A percentile compares a stretch with the other conserved stretches of the same genome.
phyloP scores from a whole-genome alignment of 805 yeast genomes.

The Nakazawaea holstii region DNA sequence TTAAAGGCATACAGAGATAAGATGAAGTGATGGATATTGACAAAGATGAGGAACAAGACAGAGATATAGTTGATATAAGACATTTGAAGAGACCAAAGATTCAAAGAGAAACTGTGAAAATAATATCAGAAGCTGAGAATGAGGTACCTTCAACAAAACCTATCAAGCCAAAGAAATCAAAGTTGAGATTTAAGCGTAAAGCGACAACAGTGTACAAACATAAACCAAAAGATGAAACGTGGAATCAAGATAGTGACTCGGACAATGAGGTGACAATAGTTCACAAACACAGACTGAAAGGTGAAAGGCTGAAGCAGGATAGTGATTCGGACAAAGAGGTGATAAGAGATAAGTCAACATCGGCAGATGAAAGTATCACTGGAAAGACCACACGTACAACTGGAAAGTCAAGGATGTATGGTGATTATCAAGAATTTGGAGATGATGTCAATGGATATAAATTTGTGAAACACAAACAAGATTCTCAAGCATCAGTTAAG shows the following conservation, averaged over 20 bases:
- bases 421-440: conserved; percentile 26
- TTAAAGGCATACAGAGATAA: neutral
- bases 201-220: neutral
- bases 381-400: neutral
- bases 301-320: too few species aligned
- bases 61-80: neutral
- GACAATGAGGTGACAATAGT: neutral
- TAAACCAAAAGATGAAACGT: neutral
- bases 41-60: neutral
- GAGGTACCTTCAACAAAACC: conserved; percentile 4
- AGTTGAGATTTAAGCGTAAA: neutral
- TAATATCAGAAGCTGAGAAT: neutral
- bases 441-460: conserved; percentile 35
- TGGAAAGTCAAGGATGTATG: too few species aligned
- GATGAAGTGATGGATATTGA: neutral
- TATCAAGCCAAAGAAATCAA: neutral
- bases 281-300: neutral
- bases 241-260: too few species aligned
- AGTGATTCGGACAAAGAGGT: neutral
- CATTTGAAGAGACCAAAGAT: neutral
- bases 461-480: conserved; percentile 29
- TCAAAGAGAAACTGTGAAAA: too few species aligned
- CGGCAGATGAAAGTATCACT: neutral
- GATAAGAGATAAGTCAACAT: neutral
- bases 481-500: conserved; percentile 10